These are phyloP conservation scores for Fraxinus nigra DNA, from an alignment of 305 asterid genomes.

Conservation along the genomic window DNA sequence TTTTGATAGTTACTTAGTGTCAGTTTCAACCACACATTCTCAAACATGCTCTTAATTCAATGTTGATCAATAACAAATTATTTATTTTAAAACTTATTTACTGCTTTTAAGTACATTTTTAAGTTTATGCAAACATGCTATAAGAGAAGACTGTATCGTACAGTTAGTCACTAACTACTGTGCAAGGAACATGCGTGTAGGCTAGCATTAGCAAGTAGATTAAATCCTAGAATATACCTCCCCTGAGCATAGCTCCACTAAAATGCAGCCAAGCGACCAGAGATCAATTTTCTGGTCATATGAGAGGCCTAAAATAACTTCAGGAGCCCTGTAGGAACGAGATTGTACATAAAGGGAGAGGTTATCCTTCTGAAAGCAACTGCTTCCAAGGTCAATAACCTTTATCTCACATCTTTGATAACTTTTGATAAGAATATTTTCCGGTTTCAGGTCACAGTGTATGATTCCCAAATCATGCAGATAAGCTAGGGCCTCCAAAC, in stretches of 20 bases:
- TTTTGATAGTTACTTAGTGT: background rate
- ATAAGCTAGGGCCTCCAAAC: constrained; percentile 77
- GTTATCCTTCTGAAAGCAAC: constrained; percentile 81
- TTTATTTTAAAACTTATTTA: background rate
- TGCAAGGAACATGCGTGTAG: too few species aligned
- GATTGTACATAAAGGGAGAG: constrained; percentile 86
- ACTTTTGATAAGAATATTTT: constrained; percentile 87
- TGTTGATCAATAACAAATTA: background rate
- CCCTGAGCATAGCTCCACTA: constrained; percentile 80
- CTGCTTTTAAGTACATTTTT: background rate
- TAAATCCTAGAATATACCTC: constrained; percentile 49
- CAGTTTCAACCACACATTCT: background rate
- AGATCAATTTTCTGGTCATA: constrained; percentile 85
- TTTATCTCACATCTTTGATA: constrained; percentile 82
- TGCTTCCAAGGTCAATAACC: constrained; percentile 96
- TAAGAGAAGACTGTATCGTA: background rate
- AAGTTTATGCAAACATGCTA: background rate
- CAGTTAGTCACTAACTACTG: background rate
- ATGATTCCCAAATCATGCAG: constrained; percentile 85
- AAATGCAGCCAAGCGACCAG: constrained; percentile 96
- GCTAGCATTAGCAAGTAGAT: background rate
- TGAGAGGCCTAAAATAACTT: constrained; percentile 88
- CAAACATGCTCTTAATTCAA: background rate
- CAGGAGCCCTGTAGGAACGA: constrained; percentile 98
- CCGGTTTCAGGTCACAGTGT: constrained; percentile 98